Evolutionary conservation across 2,329 filamentous ascomycete species (phyloP).

Genomic region (Colletotrichum falcatum): DNA sequence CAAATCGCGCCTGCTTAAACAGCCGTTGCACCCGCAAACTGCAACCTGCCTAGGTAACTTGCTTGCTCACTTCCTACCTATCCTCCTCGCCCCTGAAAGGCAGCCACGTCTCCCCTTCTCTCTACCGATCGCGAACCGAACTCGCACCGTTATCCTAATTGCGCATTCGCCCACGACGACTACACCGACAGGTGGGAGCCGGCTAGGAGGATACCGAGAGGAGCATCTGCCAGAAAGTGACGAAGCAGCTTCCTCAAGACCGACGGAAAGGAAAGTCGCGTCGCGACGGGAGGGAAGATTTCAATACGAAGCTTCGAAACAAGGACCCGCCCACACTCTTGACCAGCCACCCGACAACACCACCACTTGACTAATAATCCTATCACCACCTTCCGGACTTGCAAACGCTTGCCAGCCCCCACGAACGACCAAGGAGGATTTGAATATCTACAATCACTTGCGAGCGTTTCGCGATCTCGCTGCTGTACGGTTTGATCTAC

Average conservation of each 20-base stretch:
- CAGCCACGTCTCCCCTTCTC: background rate
- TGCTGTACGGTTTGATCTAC: constrained; percentile 5
- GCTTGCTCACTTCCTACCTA: background rate
- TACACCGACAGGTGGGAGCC: background rate
- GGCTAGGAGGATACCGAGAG: background rate
- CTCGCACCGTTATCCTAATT: background rate
- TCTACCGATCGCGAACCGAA: background rate
- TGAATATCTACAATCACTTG: background rate
- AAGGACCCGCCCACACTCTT: constrained; percentile 11
- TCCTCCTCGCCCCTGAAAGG: background rate
- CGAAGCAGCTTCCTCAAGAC: background rate
- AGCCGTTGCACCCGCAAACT: constrained; percentile 20
- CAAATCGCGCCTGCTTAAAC: constrained; percentile 15
- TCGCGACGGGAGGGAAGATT: constrained; percentile 4
- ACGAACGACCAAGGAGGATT: background rate
- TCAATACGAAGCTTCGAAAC: constrained; percentile 26
- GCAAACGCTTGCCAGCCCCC: background rate
- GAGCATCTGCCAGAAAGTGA: background rate
- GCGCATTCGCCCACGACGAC: background rate
- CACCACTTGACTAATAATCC: background rate
- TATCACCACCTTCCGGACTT: background rate
- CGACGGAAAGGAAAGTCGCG: constrained; percentile 16
- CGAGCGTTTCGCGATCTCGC: background rate
- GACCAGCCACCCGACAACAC: constrained; percentile 22
- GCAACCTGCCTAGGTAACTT: background rate